Evolutionary conservation across 495 filamentous ascomycete species (phyloP), one percentile per base, ranked within the genome.

Genomic region (Xylaria scruposa): DNA sequence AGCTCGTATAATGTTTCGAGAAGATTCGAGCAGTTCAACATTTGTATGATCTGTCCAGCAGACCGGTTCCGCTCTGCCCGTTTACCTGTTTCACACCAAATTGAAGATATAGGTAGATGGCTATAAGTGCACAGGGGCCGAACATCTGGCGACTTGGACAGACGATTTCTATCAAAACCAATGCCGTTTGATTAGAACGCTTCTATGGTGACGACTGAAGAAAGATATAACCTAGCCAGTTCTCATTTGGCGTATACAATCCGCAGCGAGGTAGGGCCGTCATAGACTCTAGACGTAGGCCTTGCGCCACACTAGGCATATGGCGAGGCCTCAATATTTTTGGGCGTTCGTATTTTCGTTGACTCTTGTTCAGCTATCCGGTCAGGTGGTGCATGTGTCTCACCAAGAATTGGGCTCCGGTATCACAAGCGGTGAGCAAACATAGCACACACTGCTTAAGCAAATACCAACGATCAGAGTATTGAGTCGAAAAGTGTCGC

Each of bases 331-430:
- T 42, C 24, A 29, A 62, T 62, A 44, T 24, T 42, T 4, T 15
- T 44, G 10, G 38, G 9, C 15, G 0, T 9, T 38, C 7, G 38
- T 17, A 38, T 60, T 31, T 60, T 9, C 15, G 13, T 54, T 15
- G 12, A 31, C 47, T 21, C 47, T 51, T 15, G 17, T 36, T 33
- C 29, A 36, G 33, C 13, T 31, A 24, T 31, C 29, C 15, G 53
- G 33, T 38, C 58, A 60, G 31, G 19, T 29, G 58, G 33, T 60
- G 58, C 33, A n/a, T 36, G 21, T 60, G 31, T 36, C 58, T 60
- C 58, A 60, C 58, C 8, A 31, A 26, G 10, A 1, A 31, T 56
- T 7, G 7, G 13, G 29, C 17, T n/a, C 5, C 31, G 33, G 36
- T 59, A 7, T 59, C 15, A 33, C 3, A 60, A 60, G 33, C 58